A percentile compares a stretch with the other conserved stretches of the same genome.
Evolutionary conservation across 805 yeast genomes (phyloP).

Genomic region (Vanderwaltozyma yarrowii): DNA sequence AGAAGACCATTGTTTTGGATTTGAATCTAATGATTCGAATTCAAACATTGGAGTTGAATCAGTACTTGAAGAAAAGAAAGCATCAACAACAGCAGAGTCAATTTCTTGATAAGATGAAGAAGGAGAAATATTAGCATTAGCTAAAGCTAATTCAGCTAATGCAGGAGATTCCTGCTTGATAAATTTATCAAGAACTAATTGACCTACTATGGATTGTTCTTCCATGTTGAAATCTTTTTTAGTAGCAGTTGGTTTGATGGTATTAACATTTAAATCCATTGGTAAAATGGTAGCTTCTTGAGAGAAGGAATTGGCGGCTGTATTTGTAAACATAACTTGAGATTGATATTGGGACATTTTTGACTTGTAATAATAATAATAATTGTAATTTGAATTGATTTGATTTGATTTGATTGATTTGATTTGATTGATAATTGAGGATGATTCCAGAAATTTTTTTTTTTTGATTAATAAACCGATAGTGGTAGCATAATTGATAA

Average conservation of each 20-base stretch:
- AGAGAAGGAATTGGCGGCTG: not conserved
- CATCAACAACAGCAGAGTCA: conserved; percentile 56
- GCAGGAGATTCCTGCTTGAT: conserved; percentile 10
- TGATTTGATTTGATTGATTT: not conserved
- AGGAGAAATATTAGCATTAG: conserved; percentile 1
- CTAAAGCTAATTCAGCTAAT: not conserved
- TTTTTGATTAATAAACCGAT: not conserved
- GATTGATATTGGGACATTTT: conserved; percentile 12
- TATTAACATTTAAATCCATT: conserved; percentile 1
- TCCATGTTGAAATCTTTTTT: not conserved
- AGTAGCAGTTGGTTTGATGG: not conserved
- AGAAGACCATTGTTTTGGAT: conserved; percentile 49
- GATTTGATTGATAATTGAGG: not conserved
- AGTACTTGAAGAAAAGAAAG: conserved; percentile 30
- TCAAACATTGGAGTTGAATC: conserved; percentile 57
- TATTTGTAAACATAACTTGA: not conserved
- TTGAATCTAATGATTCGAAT: conserved; percentile 8
- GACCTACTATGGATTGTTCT: conserved; percentile 14
- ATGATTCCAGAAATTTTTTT: not conserved
- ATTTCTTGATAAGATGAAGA: conserved; percentile 23
- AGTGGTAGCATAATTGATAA: not conserved
- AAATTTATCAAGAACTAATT: conserved; percentile 20
- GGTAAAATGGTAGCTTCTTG: conserved; percentile 1
- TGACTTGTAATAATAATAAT: conserved; percentile 1
- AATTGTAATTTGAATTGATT: not conserved